A percentile compares a stretch with the other conserved stretches of the same genome.
Conservation (phyloP, 805 yeast genomes). For the Candida glaebosa region DNA sequence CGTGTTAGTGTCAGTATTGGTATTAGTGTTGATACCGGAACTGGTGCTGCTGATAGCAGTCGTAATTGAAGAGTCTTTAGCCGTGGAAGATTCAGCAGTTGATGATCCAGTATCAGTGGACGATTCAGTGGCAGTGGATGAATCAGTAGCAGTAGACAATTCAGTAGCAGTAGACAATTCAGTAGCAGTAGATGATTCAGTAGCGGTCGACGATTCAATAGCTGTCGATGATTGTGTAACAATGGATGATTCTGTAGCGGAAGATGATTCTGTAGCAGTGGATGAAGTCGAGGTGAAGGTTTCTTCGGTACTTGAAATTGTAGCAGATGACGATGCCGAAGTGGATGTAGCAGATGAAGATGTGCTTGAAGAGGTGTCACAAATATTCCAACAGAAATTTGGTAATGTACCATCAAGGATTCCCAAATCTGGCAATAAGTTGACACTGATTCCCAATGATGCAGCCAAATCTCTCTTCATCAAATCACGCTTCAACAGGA, state of each 20-base stretch:
- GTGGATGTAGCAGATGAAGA: not conserved
- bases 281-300: not conserved
- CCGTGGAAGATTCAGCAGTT: not conserved
- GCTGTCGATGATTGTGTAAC: not conserved
- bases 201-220: not conserved
- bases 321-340: not conserved
- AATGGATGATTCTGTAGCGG: not conserved
- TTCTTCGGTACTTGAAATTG: not conserved
- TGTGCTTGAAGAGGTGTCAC: not conserved
- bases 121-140: not conserved
- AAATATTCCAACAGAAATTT: not conserved
- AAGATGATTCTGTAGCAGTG: not conserved
- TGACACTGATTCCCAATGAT: not conserved
- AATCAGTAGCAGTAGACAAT: not conserved
- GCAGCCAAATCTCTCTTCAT: not conserved
- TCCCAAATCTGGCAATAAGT: not conserved
- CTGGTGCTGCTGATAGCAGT: not conserved
- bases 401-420: not conserved
- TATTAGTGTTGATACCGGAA: not conserved
- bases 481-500: not conserved
- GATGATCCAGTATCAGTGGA: not conserved
- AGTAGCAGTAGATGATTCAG: not conserved
- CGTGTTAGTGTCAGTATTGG: not conserved
- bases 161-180: not conserved
- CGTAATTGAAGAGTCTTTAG: not conserved